phyloP scores from a whole-genome alignment of 805 yeast genomes.

The Candida loeiensis region DNA sequence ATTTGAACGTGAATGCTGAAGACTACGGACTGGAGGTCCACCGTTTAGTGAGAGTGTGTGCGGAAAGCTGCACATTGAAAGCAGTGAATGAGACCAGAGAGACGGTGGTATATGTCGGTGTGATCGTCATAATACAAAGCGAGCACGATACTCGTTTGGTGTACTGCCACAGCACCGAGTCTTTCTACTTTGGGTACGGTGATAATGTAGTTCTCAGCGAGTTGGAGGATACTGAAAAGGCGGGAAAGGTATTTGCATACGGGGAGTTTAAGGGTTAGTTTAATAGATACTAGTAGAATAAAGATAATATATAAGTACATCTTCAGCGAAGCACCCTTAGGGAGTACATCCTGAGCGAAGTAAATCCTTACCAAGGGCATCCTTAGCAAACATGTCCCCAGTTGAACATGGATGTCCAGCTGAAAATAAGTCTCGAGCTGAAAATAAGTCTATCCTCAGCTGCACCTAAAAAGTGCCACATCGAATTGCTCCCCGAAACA shows the following conservation, averaged over 20 bases:
- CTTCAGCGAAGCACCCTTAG: no score
- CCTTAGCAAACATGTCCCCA: no score
- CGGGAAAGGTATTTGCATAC: conserved; percentile 21
- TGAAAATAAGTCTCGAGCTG: no score
- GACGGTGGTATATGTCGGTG: conserved; percentile 30
- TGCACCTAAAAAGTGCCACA: no score
- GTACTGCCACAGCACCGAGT: conserved; percentile 38
- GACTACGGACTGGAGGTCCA: conserved; percentile 20
- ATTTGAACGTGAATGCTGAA: conserved; percentile 13
- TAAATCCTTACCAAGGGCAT: no score
- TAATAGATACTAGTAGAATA: no score
- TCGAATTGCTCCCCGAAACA: no score
- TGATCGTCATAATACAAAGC: conserved; percentile 20
- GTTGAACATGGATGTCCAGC: no score
- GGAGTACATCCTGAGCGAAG: no score
- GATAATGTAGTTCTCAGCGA: conserved; percentile 25
- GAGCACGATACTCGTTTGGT: conserved; percentile 15
- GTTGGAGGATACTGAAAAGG: conserved; percentile 11
- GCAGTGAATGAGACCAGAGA: conserved; percentile 12
- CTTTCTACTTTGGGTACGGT: conserved; percentile 23
- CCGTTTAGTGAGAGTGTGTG: conserved; percentile 13
- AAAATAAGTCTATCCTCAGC: no score
- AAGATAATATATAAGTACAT: no score
- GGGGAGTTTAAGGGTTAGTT: conserved; percentile 22
- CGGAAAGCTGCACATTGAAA: conserved; percentile 9